Conservation (phyloP, 192 early-diverging fungal genomes). For the Allomyces macrogynus region DNA sequence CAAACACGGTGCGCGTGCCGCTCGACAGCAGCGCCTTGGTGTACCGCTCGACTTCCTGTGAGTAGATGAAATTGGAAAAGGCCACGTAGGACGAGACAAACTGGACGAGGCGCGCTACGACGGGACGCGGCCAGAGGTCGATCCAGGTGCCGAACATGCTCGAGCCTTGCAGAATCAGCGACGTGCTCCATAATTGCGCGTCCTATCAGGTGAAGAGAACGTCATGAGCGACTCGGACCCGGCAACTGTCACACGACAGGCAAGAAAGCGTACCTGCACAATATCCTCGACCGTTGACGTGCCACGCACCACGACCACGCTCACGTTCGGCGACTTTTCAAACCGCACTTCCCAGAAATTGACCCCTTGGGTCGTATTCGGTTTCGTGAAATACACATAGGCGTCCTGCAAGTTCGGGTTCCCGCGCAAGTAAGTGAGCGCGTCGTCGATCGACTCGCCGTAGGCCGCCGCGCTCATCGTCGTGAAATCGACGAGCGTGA, state of each 20-base stretch:
- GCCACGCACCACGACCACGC: not conserved
- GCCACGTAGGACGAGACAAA: not conserved
- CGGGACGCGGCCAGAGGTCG: not conserved
- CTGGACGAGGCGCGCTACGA: not conserved
- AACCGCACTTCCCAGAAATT: not conserved
- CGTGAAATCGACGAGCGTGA: not conserved
- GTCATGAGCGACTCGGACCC: no score
- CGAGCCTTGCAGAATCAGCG: not conserved
- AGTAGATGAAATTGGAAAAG: not conserved
- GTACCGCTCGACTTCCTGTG: not conserved
- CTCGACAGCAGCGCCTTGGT: not conserved
- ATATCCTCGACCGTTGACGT: not conserved
- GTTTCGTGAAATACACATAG: no score
- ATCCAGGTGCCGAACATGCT: not conserved
- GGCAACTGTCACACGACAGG: no score
- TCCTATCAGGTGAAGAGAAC: not conserved
- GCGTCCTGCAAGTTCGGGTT: not conserved
- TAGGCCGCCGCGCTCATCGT: not conserved
- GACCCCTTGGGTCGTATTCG: not conserved
- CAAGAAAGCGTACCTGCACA: not conserved
- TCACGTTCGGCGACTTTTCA: not conserved
- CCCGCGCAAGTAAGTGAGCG: not conserved
- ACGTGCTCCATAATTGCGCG: not conserved
- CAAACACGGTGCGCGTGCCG: not conserved
- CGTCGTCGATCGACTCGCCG: not conserved